A percentile compares a stretch with the other conserved stretches of the same genome.
Evolutionary conservation across 768 basidiomycete genomes (phyloP).

Genomic region (Trametes punicea): DNA sequence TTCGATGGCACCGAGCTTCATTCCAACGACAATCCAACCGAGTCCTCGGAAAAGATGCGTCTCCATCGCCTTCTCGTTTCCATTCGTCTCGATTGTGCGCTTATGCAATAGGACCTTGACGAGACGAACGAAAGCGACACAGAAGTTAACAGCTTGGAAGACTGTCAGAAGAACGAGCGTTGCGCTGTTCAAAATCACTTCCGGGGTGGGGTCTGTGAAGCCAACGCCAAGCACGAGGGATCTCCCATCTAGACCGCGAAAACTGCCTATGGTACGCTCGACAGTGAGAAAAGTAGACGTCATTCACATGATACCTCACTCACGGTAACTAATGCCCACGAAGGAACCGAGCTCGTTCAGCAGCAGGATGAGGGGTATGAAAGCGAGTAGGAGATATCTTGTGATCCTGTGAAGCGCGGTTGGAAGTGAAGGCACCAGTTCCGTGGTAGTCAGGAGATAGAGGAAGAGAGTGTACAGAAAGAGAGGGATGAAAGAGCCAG

Average conservation of each 20-base stretch:
- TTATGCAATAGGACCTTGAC: constrained; percentile 47
- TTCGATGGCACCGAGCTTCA: constrained; percentile 65
- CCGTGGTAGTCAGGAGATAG: constrained; percentile 49
- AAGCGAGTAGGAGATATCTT: constrained; percentile 43
- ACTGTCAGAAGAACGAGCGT: constrained; percentile 57
- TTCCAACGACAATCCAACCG: constrained; percentile 59
- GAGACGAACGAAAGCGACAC: constrained; percentile 57
- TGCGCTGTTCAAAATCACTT: constrained; percentile 58
- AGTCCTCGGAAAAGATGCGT: constrained; percentile 51
- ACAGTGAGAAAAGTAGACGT: not conserved
- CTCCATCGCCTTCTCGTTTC: constrained; percentile 31
- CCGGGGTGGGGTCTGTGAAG: constrained; percentile 38
- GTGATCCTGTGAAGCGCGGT: constrained; percentile 42
- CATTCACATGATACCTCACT: constrained; percentile 22
- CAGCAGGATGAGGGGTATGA: constrained; percentile 53
- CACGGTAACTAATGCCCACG: constrained; percentile 54
- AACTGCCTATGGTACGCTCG: not conserved
- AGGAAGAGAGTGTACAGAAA: constrained; percentile 62
- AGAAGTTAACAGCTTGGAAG: constrained; percentile 58
- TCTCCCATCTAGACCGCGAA: constrained; percentile 1
- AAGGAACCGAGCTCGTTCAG: constrained; percentile 66
- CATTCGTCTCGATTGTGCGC: constrained; percentile 46
- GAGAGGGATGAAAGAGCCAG: constrained; percentile 61
- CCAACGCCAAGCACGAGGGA: constrained; percentile 32
- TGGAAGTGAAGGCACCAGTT: constrained; percentile 55